Evolutionary conservation across 192 early-diverging fungal species (phyloP).

Genomic region (Umbelopsis sp.): DNA sequence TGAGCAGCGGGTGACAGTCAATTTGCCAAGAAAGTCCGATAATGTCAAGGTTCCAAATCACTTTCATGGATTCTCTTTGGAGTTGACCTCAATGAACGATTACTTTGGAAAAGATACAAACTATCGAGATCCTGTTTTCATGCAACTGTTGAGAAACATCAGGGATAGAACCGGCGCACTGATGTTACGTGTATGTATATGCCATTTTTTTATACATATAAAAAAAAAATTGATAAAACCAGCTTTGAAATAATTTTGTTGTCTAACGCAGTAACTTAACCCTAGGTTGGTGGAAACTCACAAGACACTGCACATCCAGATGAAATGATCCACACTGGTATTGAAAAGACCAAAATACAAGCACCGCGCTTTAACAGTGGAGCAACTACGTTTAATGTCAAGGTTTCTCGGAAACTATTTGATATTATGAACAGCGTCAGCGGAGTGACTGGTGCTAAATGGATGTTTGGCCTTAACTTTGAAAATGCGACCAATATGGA

Average conservation of each 20-base stretch:
- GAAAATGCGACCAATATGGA: slow-evolving; percentile 4
- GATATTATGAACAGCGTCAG: slow-evolving; percentile 1
- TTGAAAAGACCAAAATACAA: background rate
- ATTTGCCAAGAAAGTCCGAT: background rate
- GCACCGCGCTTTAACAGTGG: background rate
- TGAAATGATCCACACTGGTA: background rate
- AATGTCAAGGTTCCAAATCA: slow-evolving; percentile 4
- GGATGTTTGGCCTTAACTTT: slow-evolving; percentile 22
- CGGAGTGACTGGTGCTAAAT: background rate
- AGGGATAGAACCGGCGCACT: slow-evolving; percentile 3
- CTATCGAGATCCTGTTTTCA: background rate
- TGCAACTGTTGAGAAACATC: slow-evolving; percentile 11
- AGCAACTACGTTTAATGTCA: slow-evolving; percentile 5
- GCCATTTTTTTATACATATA: background rate
- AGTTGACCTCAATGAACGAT: slow-evolving; percentile 12
- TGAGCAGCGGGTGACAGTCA: background rate
- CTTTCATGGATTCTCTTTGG: slow-evolving; percentile 4
- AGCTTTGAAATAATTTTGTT: no score
- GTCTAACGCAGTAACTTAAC: background rate
- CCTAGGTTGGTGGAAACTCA: slow-evolving; percentile 15
- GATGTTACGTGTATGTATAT: background rate
- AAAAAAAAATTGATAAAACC: no score
- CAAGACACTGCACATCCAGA: slow-evolving; percentile 19
- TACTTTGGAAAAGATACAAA: background rate
- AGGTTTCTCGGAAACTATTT: background rate